These are phyloP conservation scores for Sporothrix globosa DNA, from an alignment of 2,329 filamentous ascomycete species.

Conservation along the genomic window DNA sequence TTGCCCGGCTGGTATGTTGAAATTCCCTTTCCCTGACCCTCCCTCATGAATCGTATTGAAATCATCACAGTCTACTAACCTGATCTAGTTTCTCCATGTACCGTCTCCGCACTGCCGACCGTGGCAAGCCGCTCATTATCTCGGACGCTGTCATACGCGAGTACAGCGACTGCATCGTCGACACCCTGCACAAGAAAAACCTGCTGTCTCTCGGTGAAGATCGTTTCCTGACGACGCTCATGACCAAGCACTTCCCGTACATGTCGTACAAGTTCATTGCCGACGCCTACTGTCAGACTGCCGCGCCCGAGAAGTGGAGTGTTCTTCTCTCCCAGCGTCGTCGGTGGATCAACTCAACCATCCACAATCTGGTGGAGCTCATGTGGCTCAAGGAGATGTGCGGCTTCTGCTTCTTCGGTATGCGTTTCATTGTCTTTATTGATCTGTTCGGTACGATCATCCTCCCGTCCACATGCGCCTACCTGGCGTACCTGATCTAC, in stretches of 20 bases:
- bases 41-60: neutral
- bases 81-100: constrained; percentile 93
- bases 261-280: constrained; percentile 97
- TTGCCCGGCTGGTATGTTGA: constrained; percentile 93
- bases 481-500: constrained; percentile 88
- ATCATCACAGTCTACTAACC: constrained; percentile 9
- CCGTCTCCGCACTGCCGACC: constrained; percentile 88
- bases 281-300: constrained; percentile 90
- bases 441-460: constrained; percentile 93
- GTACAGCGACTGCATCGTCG: constrained; percentile 85
- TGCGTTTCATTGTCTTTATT: constrained; percentile 95
- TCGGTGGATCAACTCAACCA: constrained; percentile 98
- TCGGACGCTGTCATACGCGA: constrained; percentile 84
- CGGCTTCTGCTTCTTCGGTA: constrained; percentile 98
- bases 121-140: constrained; percentile 92
- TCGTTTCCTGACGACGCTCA: constrained; percentile 93
- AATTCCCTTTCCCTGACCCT: neutral
- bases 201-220: constrained; percentile 91
- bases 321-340: constrained; percentile 96
- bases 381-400: constrained; percentile 91
- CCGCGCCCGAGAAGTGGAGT: constrained; percentile 90
- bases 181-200: constrained; percentile 97
- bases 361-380: constrained; percentile 93
- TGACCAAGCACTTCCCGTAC: constrained; percentile 95
- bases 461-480: constrained; percentile 83